Conservation (phyloP, 495 filamentous ascomycete species). For the Penicillium cataractarum region DNA sequence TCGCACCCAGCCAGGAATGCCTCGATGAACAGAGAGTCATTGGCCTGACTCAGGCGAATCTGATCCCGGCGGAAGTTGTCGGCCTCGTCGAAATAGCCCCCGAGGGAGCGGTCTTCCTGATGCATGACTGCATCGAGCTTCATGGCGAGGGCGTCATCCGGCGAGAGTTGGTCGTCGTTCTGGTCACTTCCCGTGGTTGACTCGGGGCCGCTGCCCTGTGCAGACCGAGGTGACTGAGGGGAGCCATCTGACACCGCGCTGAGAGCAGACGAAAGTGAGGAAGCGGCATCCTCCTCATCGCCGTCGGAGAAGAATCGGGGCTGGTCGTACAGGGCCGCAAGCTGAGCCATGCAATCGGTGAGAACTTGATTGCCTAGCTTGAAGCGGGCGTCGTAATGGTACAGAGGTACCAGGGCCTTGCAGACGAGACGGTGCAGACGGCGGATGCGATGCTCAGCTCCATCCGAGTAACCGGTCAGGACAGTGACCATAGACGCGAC, state of each 20-base stretch:
- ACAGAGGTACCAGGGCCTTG: constrained; percentile 6
- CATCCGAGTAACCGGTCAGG: background rate
- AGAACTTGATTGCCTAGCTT: constrained; percentile 3
- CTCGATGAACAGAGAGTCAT: constrained; percentile 1
- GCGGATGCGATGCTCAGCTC: constrained; percentile 8
- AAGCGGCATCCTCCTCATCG: background rate
- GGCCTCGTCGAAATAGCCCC: constrained; percentile 17
- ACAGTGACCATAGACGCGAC: constrained; percentile 10
- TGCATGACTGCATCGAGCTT: constrained; percentile 12
- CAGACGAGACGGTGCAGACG: constrained; percentile 9
- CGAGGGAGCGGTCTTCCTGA: constrained; percentile 13
- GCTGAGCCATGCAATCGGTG: constrained; percentile 11
- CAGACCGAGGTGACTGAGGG: background rate
- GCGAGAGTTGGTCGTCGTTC: background rate
- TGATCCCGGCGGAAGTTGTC: constrained; percentile 5
- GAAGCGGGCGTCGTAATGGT: background rate
- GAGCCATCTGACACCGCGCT: background rate
- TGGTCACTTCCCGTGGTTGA: background rate
- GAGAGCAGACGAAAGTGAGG: constrained; percentile 3
- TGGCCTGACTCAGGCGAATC: background rate
- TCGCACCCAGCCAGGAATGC: constrained; percentile 19
- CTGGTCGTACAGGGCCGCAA: constrained; percentile 3
- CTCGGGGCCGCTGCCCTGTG: background rate
- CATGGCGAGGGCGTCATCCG: background rate
- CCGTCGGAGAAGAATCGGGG: background rate